A percentile compares a stretch with the other conserved stretches of the same genome.
phyloP scores from a whole-genome alignment of 805 yeast species.

The Starmerella apicola region DNA sequence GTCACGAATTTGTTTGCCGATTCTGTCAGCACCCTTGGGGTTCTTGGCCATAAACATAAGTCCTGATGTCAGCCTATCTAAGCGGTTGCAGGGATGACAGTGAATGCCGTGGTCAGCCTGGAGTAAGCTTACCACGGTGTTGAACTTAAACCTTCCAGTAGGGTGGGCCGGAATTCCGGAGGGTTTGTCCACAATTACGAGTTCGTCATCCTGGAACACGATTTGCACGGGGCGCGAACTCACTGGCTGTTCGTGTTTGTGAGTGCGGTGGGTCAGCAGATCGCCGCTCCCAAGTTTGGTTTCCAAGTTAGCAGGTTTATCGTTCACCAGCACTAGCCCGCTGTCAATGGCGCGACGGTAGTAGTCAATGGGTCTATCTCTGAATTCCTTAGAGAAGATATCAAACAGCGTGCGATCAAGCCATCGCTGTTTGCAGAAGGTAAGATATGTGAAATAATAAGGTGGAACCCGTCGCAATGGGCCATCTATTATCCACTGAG shows the following conservation, averaged over 20 bases:
- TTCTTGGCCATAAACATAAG: slow-evolving; percentile 81
- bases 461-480: slow-evolving; percentile 62
- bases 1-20: slow-evolving; percentile 57
- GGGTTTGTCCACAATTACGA: slow-evolving; percentile 84
- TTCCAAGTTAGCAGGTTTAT: slow-evolving; percentile 48
- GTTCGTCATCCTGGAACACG: slow-evolving; percentile 59
- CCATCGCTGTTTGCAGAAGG: slow-evolving; percentile 90
- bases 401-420: slow-evolving; percentile 68
- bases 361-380: slow-evolving; percentile 60
- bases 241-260: slow-evolving; percentile 87
- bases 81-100: slow-evolving; percentile 79
- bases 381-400: slow-evolving; percentile 69
- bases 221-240: slow-evolving; percentile 44
- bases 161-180: slow-evolving; percentile 95
- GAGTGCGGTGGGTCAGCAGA: slow-evolving; percentile 61
- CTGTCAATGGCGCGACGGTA: slow-evolving; percentile 53
- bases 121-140: slow-evolving; percentile 66
- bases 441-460: slow-evolving; percentile 76
- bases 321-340: slow-evolving; percentile 71
- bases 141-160: slow-evolving; percentile 69
- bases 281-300: slow-evolving; percentile 71
- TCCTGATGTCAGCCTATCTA: slow-evolving; percentile 88
- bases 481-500: slow-evolving; percentile 31
- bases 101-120: slow-evolving; percentile 53
- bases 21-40: slow-evolving; percentile 61